Conservation (phyloP, 768 basidiomycete species). For the Pulveroboletus sp. region DNA sequence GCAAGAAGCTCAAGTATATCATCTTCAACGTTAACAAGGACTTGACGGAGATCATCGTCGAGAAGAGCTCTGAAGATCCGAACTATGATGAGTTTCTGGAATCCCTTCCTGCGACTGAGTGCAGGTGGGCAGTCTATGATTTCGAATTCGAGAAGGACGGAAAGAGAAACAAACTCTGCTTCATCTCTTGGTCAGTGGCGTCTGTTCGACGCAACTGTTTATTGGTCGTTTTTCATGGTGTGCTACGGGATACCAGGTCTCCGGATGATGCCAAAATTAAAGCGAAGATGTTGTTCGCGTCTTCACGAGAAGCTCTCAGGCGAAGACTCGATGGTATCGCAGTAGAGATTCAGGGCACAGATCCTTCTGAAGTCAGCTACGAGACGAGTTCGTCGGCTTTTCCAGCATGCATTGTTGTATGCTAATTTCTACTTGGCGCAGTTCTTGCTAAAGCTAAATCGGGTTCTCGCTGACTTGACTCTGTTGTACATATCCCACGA, state of each 20-base stretch:
- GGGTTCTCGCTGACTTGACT: slow-evolving; percentile 12
- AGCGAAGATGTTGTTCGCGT: slow-evolving; percentile 92
- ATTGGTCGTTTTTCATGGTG: background rate
- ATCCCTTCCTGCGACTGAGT: slow-evolving; percentile 67
- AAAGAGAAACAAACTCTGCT: slow-evolving; percentile 83
- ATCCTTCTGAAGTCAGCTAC: slow-evolving; percentile 61
- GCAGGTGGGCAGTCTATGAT: slow-evolving; percentile 89
- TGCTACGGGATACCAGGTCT: slow-evolving; percentile 48
- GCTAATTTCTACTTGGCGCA: slow-evolving; percentile 7
- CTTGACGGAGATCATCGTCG: slow-evolving; percentile 69
- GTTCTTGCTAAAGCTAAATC: slow-evolving; percentile 15
- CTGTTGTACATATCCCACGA: slow-evolving; percentile 6
- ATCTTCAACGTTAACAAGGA: slow-evolving; percentile 62
- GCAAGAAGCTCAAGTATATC: slow-evolving; percentile 77
- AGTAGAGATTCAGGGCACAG: slow-evolving; percentile 84
- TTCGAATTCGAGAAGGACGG: slow-evolving; percentile 75
- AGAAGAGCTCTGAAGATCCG: slow-evolving; percentile 47
- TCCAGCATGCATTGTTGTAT: background rate
- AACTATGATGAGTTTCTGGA: slow-evolving; percentile 71
- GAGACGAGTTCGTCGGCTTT: slow-evolving; percentile 52
- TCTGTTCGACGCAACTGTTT: background rate
- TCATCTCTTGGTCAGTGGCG: slow-evolving; percentile 76
- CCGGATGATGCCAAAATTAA: slow-evolving; percentile 84
- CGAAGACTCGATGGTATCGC: slow-evolving; percentile 72
- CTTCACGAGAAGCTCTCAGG: slow-evolving; percentile 80